Percentiles rank a stretch among this genome's conserved stretches.
These are phyloP conservation scores for Leccinum sublutescens DNA, from an alignment of 768 basidiomycete species.

Conservation along the genomic window DNA sequence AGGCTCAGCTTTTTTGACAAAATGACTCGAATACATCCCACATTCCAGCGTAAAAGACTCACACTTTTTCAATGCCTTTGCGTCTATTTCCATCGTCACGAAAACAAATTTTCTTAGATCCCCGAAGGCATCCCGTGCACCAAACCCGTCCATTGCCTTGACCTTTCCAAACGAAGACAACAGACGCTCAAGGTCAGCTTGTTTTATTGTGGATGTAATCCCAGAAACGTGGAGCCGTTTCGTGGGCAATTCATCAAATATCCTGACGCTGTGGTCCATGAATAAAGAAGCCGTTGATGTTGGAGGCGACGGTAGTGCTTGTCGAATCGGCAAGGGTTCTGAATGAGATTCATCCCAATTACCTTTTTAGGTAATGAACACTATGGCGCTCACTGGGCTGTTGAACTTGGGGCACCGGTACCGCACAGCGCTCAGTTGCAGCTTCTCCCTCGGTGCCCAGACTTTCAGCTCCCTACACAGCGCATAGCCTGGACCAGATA, in stretches of 20 bases:
- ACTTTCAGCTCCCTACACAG: no score
- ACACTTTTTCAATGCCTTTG: conserved; percentile 65
- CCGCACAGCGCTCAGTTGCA: no score
- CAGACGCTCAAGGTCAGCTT: conserved; percentile 53
- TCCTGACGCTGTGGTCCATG: background rate
- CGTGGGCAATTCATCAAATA: conserved; percentile 31
- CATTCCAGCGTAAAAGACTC: conserved; percentile 19
- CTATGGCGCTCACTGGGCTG: no score
- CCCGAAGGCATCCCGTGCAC: conserved; percentile 59
- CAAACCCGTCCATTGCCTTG: conserved; percentile 68
- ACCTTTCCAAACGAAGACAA: conserved; percentile 69
- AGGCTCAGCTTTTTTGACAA: background rate
- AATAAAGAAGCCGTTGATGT: background rate
- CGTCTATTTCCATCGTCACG: conserved; percentile 66
- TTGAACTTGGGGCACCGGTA: no score
- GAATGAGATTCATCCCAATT: background rate
- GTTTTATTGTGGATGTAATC: conserved; percentile 62
- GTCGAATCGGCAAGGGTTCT: background rate
- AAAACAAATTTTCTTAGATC: conserved; percentile 70
- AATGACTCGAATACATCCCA: background rate
- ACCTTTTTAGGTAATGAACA: background rate
- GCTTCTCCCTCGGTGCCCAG: no score
- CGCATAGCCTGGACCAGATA: no score
- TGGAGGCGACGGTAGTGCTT: background rate
- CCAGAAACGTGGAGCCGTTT: conserved; percentile 77